Conservation (phyloP, 768 basidiomycete species). For the Leccinum fibrillosum region DNA sequence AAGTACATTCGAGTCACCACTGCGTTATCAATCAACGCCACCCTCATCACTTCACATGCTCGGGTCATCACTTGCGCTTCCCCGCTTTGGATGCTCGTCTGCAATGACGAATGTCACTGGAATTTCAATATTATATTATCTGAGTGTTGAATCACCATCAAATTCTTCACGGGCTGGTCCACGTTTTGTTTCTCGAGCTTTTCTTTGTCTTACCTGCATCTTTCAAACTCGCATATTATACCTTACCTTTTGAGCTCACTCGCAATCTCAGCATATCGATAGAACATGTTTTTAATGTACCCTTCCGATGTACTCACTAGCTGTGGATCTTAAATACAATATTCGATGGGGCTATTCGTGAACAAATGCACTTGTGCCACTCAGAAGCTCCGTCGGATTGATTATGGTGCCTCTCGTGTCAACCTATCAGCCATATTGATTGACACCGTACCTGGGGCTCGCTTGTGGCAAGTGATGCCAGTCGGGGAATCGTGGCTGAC, state of each 20-base stretch:
- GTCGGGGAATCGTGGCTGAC: not conserved
- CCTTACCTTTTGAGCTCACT: constrained; percentile 15
- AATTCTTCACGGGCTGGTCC: constrained; percentile 20
- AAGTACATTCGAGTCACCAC: not conserved
- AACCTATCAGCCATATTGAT: not conserved
- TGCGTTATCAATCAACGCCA: constrained; percentile 6
- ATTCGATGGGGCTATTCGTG: constrained; percentile 16
- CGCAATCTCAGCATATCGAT: constrained; percentile 25
- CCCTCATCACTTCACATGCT: constrained; percentile 1
- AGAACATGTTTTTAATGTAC: constrained; percentile 27
- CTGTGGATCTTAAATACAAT: constrained; percentile 17
- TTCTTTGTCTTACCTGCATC: constrained; percentile 5
- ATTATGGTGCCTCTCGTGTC: not conserved
- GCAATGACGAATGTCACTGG: constrained; percentile 2
- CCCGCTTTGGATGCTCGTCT: constrained; percentile 7
- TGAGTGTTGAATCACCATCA: constrained; percentile 10
- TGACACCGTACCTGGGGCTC: not conserved
- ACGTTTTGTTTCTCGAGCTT: constrained; percentile 3
- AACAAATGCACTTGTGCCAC: not conserved
- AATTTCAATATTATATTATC: not conserved
- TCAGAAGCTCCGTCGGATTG: not conserved
- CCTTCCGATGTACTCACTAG: constrained; percentile 24
- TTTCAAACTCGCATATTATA: constrained; percentile 20
- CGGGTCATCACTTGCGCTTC: constrained; percentile 2
- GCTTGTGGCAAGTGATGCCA: not conserved